Conservation (phyloP, 176 grass and related monocot genomes). For the Eleusine indica region DNA sequence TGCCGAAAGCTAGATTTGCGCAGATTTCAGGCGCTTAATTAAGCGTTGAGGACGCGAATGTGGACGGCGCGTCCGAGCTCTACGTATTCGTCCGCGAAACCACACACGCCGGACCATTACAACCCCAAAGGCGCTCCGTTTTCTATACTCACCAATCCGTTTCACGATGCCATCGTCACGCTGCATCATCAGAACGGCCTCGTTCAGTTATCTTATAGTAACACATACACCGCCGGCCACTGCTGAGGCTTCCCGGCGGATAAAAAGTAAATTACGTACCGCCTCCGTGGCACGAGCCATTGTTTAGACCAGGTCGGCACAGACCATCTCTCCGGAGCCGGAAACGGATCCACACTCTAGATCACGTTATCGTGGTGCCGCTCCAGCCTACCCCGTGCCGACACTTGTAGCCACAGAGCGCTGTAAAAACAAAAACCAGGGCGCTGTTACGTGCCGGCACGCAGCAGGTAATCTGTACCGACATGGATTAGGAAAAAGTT, state of each 20-base stretch:
- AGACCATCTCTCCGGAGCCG: neutral
- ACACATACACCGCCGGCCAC: neutral
- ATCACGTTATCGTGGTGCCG: neutral
- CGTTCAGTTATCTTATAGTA: neutral
- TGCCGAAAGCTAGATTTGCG: conserved; percentile 19
- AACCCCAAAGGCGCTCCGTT: neutral
- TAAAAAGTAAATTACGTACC: neutral
- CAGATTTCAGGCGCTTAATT: conserved; percentile 26
- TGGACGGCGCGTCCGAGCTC: neutral
- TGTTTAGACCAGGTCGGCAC: conserved; percentile 24
- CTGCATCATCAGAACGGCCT: neutral
- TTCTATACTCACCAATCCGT: neutral
- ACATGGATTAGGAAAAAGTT: conserved; percentile 6
- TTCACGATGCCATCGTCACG: conserved; percentile 3
- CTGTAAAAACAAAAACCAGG: neutral
- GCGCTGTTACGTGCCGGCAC: neutral
- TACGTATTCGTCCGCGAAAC: conserved; percentile 7
- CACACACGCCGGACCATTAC: neutral
- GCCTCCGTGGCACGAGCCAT: conserved; percentile 2
- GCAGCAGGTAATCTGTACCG: neutral
- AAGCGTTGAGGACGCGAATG: neutral
- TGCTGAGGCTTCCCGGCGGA: neutral
- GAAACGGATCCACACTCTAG: neutral
- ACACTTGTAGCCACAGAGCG: neutral
- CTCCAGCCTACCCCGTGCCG: neutral